Conservation (phyloP, 2,329 filamentous ascomycete genomes). For the Fusarium pseudocircinatum region DNA sequence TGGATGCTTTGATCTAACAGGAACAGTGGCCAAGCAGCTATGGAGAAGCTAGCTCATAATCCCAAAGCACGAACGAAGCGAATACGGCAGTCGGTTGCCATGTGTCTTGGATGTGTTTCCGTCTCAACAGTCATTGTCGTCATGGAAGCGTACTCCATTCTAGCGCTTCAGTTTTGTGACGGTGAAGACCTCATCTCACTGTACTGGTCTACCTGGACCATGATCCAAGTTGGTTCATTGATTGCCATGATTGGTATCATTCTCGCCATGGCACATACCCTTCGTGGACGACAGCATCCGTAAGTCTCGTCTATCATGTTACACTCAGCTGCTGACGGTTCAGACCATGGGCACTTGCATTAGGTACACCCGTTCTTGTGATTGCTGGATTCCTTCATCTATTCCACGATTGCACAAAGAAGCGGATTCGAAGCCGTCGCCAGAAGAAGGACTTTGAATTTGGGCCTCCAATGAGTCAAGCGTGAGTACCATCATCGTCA, state of each 20-base stretch:
- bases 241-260: slow-evolving; percentile 68
- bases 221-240: slow-evolving; percentile 66
- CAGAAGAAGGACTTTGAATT: slow-evolving; percentile 37
- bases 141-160: slow-evolving; percentile 64
- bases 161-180: slow-evolving; percentile 67
- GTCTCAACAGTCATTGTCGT: slow-evolving; percentile 58
- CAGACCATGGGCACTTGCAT: slow-evolving; percentile 66
- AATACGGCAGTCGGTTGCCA: slow-evolving; percentile 54
- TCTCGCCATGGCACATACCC: slow-evolving; percentile 60
- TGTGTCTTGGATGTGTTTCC: slow-evolving; percentile 56
- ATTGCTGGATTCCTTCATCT: slow-evolving; percentile 64
- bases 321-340: slow-evolving; percentile 2
- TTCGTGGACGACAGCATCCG: slow-evolving; percentile 62
- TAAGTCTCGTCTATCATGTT: slow-evolving; percentile 46
- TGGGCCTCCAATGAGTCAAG: slow-evolving; percentile 55
- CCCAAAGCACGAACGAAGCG: slow-evolving; percentile 47
- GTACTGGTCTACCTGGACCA: slow-evolving; percentile 70
- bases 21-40: slow-evolving; percentile 48
- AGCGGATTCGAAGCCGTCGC: slow-evolving; percentile 47
- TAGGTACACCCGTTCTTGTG: slow-evolving; percentile 69
- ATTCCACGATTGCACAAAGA: slow-evolving; percentile 53
- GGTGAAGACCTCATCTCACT: slow-evolving; percentile 68
- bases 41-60: slow-evolving; percentile 50
- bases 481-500: slow-evolving; percentile 45
- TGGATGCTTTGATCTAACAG: background rate